phyloP scores from a whole-genome alignment of 2,329 filamentous ascomycete genomes.

The Aspergillus brunneoviolaceus region DNA sequence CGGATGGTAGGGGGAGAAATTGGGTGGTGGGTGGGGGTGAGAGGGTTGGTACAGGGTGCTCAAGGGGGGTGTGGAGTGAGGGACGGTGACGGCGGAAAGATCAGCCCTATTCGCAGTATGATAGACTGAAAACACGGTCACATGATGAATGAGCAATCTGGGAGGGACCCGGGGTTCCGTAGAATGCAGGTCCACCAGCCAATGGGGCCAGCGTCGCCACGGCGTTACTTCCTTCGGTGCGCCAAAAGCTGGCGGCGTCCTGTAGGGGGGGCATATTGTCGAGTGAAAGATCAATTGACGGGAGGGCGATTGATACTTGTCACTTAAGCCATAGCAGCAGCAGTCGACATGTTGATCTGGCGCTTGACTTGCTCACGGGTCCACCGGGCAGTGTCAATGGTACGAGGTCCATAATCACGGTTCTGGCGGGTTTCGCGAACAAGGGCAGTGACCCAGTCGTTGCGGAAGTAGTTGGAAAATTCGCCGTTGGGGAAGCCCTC shows the following conservation, averaged over 20 bases:
- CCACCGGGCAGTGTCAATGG: constrained; percentile 94
- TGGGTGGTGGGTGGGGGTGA: constrained; percentile 6
- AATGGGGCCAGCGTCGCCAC: constrained; percentile 12
- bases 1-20: constrained; percentile 6
- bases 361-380: constrained; percentile 96
- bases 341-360: constrained; percentile 54
- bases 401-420: constrained; percentile 79
- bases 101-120: constrained; percentile 1
- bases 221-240: constrained; percentile 21
- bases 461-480: constrained; percentile 77
- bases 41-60: constrained; percentile 4
- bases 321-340: constrained; percentile 40
- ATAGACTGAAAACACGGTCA: not conserved
- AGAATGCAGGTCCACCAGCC: constrained; percentile 8
- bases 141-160: constrained; percentile 10
- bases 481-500: constrained; percentile 92
- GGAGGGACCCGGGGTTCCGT: constrained; percentile 12
- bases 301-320: not conserved
- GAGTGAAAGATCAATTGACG: constrained; percentile 12
- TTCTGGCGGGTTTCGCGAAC: constrained; percentile 90
- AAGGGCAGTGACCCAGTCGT: constrained; percentile 85
- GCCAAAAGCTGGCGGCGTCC: constrained; percentile 14
- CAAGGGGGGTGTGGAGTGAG: not conserved
- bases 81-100: not conserved
- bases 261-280: constrained; percentile 15